Conservation (phyloP, 805 yeast species). For the Teunomyces atbi region DNA sequence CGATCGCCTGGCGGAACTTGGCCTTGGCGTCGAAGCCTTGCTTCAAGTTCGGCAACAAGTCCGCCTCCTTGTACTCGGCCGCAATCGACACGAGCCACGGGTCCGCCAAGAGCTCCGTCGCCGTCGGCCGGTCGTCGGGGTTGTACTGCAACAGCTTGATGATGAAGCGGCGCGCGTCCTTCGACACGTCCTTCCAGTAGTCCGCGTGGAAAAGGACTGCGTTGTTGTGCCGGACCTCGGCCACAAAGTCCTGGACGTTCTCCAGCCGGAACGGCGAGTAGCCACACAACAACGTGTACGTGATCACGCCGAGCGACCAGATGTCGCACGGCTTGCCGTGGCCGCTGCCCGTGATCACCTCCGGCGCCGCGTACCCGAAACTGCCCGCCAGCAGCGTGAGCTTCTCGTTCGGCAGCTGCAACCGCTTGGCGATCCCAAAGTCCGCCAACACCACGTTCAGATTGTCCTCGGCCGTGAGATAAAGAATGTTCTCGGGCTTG, state of each 20-base stretch:
- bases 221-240: conserved; percentile 68
- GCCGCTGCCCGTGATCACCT: conserved; percentile 74
- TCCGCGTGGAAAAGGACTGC: conserved; percentile 84
- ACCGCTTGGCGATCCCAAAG: conserved; percentile 88
- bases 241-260: conserved; percentile 72
- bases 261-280: conserved; percentile 91
- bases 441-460: conserved; percentile 87
- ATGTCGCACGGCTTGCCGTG: conserved; percentile 96
- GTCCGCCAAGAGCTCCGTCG: conserved; percentile 60
- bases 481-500: conserved; percentile 90
- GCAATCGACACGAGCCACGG: conserved; percentile 65
- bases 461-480: conserved; percentile 50
- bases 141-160: conserved; percentile 65
- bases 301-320: conserved; percentile 93
- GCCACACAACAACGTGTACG: conserved; percentile 88
- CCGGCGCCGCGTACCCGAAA: conserved; percentile 97
- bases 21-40: conserved; percentile 80
- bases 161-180: conserved; percentile 79
- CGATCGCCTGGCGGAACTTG: conserved; percentile 83
- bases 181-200: conserved; percentile 81
- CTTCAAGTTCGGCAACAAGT: conserved; percentile 78
- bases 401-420: conserved; percentile 57
- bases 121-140: conserved; percentile 69
- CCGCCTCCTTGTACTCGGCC: conserved; percentile 48
- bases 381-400: conserved; percentile 82